Evolutionary conservation across 1,284 basidiomycete genomes (phyloP).

Genomic region (Sporisorium scitamineum): DNA sequence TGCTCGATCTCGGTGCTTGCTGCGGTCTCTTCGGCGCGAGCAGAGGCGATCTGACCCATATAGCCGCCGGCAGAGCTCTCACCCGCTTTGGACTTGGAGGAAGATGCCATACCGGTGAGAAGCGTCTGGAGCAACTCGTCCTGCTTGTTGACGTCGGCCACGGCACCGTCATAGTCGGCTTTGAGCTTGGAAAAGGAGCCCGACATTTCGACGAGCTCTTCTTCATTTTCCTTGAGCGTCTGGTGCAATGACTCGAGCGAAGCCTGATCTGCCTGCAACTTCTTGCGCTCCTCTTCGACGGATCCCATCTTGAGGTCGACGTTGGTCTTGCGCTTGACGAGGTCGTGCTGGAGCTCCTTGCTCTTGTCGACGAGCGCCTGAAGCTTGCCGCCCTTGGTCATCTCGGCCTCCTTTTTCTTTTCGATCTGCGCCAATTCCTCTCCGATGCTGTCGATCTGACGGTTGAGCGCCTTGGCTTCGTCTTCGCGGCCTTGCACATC

Average conservation of each 20-base stretch:
- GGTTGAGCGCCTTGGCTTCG: conserved; percentile 66
- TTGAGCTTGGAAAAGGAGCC: conserved; percentile 71
- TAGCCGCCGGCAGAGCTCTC: conserved; percentile 84
- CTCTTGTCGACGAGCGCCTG: conserved; percentile 83
- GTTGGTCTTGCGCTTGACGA: conserved; percentile 89
- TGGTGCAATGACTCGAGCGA: conserved; percentile 70
- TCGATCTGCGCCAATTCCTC: conserved; percentile 72
- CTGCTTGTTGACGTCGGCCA: conserved; percentile 78
- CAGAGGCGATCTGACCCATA: conserved; percentile 94
- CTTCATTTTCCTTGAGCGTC: conserved; percentile 70
- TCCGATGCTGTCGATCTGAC: conserved; percentile 71
- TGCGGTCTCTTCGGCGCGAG: conserved; percentile 80
- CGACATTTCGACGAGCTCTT: conserved; percentile 35
- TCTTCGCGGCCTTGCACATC: conserved; percentile 67
- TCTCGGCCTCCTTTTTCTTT: conserved; percentile 74
- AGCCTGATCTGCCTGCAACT: conserved; percentile 75
- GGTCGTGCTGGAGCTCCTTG: conserved; percentile 81
- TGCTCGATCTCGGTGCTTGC: conserved; percentile 88
- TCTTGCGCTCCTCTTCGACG: conserved; percentile 83
- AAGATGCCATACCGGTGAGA: conserved; percentile 85
- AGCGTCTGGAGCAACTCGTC: conserved; percentile 97
- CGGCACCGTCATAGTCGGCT: conserved; percentile 76
- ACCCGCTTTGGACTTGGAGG: conserved; percentile 73
- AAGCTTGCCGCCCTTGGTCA: conserved; percentile 81
- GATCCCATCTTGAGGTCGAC: conserved; percentile 83